Evolutionary conservation across 257 asterid genomes (phyloP).

Genomic region (Cynanchum wilfordii): DNA sequence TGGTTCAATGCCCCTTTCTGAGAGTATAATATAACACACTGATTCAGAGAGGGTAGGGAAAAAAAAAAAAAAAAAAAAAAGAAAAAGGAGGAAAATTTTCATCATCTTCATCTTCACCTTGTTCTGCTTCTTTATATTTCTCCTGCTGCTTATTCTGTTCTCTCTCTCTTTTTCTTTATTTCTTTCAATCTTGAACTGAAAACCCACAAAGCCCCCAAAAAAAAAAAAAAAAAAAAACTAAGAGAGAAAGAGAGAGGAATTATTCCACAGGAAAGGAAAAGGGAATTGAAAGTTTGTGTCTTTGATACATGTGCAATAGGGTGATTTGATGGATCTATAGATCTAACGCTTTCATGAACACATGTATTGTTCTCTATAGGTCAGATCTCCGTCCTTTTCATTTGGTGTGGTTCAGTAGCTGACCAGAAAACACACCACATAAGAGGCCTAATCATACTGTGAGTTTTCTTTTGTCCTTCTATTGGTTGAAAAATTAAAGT

Average conservation of each 20-base stretch:
- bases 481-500: constrained; percentile 8
- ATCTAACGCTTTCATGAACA: constrained; percentile 32
- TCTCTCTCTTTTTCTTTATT: not conserved
- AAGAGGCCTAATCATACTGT: constrained; percentile 31
- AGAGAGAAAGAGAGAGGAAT: constrained; percentile 13
- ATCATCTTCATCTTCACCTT: constrained; percentile 10
- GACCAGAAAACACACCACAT: constrained; percentile 20
- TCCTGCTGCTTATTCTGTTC: not conserved
- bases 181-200: constrained; percentile 16
- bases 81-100: not conserved
- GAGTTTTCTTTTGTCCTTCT: constrained; percentile 20
- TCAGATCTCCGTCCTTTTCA: constrained; percentile 37
- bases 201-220: constrained; percentile 11
- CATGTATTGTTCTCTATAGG: constrained; percentile 26
- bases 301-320: constrained; percentile 7
- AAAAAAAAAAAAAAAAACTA: not conserved
- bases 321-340: constrained; percentile 45
- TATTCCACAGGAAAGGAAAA: not conserved
- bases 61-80: not conserved
- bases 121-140: constrained; percentile 5
- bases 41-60: constrained; percentile 14
- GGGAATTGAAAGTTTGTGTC: constrained; percentile 13
- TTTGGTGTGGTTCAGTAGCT: constrained; percentile 20
- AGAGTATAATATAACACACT: constrained; percentile 4
- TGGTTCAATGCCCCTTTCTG: constrained; percentile 5